Conservation (phyloP, 805 yeast species). For the Spathaspora passalidarum region DNA sequence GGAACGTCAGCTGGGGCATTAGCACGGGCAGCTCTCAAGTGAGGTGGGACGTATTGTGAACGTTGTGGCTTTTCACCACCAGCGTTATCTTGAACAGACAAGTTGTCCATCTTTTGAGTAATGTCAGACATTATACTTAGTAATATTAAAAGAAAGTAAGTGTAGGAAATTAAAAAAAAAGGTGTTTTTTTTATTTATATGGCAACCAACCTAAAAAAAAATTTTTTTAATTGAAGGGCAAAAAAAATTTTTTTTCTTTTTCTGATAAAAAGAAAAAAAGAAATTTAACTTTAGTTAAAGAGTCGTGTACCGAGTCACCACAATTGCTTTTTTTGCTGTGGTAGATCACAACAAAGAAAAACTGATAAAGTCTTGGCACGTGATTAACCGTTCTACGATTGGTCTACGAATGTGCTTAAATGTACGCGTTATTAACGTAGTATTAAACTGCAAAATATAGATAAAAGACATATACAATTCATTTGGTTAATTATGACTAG, state of each 20-base stretch:
- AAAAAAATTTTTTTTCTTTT: too few species aligned
- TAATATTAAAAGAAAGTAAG: slow-evolving; percentile 1
- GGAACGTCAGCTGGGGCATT: slow-evolving; percentile 12
- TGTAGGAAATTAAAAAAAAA: slow-evolving; percentile 2
- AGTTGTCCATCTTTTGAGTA: slow-evolving; percentile 54
- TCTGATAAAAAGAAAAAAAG: not conserved
- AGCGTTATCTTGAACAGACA: slow-evolving; percentile 44
- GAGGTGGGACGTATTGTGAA: slow-evolving; percentile 57
- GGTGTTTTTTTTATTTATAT: not conserved
- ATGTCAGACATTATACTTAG: slow-evolving; percentile 55
- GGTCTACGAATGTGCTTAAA: too few species aligned
- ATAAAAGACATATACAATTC: not conserved
- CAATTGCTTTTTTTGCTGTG: not conserved
- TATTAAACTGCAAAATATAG: not conserved
- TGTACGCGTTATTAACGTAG: not conserved
- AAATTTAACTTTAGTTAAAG: not conserved
- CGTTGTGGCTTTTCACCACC: slow-evolving; percentile 12
- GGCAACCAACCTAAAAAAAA: not conserved
- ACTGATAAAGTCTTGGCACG: too few species aligned
- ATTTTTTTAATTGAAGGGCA: not conserved
- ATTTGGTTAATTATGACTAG: too few species aligned
- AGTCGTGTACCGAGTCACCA: not conserved
- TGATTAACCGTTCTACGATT: too few species aligned
- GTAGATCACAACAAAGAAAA: not conserved
- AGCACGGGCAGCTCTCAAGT: slow-evolving; percentile 30